Evolutionary conservation across 257 asterid species (phyloP).

Genomic region (Lantana camara): DNA sequence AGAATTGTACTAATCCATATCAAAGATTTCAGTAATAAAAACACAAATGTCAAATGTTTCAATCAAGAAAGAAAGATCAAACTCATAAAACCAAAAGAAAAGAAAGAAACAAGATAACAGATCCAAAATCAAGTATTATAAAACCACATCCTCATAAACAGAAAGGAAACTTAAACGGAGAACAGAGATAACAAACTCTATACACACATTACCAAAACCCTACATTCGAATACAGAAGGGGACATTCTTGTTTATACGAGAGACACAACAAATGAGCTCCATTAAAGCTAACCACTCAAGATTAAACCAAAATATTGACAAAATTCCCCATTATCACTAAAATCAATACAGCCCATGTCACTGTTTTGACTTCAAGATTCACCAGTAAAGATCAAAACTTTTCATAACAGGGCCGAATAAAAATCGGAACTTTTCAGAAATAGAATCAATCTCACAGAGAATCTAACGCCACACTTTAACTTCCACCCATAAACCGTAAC

Average conservation of each 20-base stretch:
- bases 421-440: constrained; percentile 26
- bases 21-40: background rate
- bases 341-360: constrained; percentile 34
- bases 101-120: constrained; percentile 12
- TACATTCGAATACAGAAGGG: constrained; percentile 1
- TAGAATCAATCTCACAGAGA: constrained; percentile 8
- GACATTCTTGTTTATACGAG: background rate
- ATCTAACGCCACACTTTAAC: constrained; percentile 8
- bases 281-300: constrained; percentile 5
- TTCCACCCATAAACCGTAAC: constrained; percentile 7
- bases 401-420: constrained; percentile 20
- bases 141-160: background rate
- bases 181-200: background rate
- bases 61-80: background rate
- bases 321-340: constrained; percentile 3
- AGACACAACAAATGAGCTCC: background rate
- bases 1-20: constrained; percentile 11
- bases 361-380: constrained; percentile 26
- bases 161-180: background rate
- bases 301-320: constrained; percentile 1
- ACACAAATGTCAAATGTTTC: background rate
- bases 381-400: constrained; percentile 31
- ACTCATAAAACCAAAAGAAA: background rate
- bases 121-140: background rate
- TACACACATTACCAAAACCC: constrained; percentile 6